phyloP scores from a whole-genome alignment of 2,329 filamentous ascomycete genomes.

The Exophiala calicioides region DNA sequence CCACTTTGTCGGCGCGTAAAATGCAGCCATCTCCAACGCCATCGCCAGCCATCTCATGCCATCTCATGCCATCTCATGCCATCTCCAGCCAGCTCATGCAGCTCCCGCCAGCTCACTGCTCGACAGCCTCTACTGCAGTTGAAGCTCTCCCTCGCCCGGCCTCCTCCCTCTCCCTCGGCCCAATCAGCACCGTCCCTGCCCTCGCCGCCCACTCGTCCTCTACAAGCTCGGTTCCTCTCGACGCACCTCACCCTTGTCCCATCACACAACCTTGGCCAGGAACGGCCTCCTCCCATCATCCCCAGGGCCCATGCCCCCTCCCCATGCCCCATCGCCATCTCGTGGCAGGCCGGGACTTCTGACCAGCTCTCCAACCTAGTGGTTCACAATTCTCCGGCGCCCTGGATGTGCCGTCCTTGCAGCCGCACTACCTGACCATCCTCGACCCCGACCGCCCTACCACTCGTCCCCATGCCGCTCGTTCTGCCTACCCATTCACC shows the following conservation, averaged over 20 bases:
- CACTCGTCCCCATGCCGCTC: background rate
- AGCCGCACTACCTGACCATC: background rate
- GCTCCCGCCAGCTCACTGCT: too few relatives aligned
- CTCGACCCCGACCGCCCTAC: background rate
- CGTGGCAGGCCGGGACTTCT: conserved; percentile 22
- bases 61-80: too few relatives aligned
- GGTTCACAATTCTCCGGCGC: conserved; percentile 25
- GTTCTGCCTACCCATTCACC: conserved; percentile 17
- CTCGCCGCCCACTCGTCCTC: conserved; percentile 13
- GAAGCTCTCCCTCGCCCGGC: too few relatives aligned
- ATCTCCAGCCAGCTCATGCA: too few relatives aligned
- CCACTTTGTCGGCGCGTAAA: conserved; percentile 26
- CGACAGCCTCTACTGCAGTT: too few relatives aligned
- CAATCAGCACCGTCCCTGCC: conserved; percentile 9
- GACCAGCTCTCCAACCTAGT: conserved; percentile 14
- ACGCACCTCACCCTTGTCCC: conserved; percentile 12
- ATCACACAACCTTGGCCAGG: too few relatives aligned
- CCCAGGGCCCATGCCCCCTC: too few relatives aligned
- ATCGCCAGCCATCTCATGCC: too few relatives aligned
- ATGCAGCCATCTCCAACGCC: background rate
- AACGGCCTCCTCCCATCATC: too few relatives aligned
- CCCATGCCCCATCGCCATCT: conserved; percentile 7
- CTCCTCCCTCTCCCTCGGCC: conserved; percentile 3
- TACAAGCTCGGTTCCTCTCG: conserved; percentile 11
- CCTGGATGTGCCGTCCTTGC: conserved; percentile 7